Evolutionary conservation across 768 basidiomycete genomes (phyloP).

Genomic region (Rhizopogon vulgaris): DNA sequence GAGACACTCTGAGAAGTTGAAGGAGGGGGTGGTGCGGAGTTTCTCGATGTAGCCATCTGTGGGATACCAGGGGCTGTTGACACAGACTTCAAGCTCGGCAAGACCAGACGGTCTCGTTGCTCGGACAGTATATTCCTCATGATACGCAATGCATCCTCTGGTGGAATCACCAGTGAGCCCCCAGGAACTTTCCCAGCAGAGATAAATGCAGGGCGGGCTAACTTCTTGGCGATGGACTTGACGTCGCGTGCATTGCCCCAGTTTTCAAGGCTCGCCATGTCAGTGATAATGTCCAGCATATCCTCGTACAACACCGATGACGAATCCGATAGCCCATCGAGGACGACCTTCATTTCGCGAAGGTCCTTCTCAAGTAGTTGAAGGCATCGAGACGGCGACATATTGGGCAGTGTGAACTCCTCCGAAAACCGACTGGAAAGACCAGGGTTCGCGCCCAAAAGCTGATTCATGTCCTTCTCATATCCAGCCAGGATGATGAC

Average conservation of each 20-base stretch:
- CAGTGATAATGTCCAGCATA: slow-evolving; percentile 32
- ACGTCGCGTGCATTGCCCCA: slow-evolving; percentile 74
- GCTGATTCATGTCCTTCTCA: slow-evolving; percentile 57
- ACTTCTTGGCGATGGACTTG: slow-evolving; percentile 42
- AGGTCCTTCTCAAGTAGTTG: slow-evolving; percentile 43
- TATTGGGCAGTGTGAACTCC: slow-evolving; percentile 49
- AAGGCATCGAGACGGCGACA: slow-evolving; percentile 44
- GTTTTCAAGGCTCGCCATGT: slow-evolving; percentile 39
- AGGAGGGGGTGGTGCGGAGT: slow-evolving; percentile 19
- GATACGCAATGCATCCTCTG: slow-evolving; percentile 23
- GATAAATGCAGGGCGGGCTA: slow-evolving; percentile 37
- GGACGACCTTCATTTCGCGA: slow-evolving; percentile 32
- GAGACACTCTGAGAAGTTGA: slow-evolving; percentile 12
- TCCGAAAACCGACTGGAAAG: slow-evolving; percentile 66
- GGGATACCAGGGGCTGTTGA: slow-evolving; percentile 6
- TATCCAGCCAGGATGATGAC: slow-evolving; percentile 70
- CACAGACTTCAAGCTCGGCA: slow-evolving; percentile 9
- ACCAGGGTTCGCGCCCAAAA: slow-evolving; percentile 54
- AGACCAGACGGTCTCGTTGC: slow-evolving; percentile 17
- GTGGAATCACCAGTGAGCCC: slow-evolving; percentile 15
- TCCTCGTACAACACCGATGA: slow-evolving; percentile 23
- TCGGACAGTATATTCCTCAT: slow-evolving; percentile 17
- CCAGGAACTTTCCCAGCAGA: slow-evolving; percentile 12
- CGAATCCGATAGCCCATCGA: slow-evolving; percentile 30
- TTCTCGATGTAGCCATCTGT: slow-evolving; percentile 12